These are phyloP conservation scores for Diplodia corticola DNA, from an alignment of 2,329 filamentous ascomycete species.

Conservation along the genomic window DNA sequence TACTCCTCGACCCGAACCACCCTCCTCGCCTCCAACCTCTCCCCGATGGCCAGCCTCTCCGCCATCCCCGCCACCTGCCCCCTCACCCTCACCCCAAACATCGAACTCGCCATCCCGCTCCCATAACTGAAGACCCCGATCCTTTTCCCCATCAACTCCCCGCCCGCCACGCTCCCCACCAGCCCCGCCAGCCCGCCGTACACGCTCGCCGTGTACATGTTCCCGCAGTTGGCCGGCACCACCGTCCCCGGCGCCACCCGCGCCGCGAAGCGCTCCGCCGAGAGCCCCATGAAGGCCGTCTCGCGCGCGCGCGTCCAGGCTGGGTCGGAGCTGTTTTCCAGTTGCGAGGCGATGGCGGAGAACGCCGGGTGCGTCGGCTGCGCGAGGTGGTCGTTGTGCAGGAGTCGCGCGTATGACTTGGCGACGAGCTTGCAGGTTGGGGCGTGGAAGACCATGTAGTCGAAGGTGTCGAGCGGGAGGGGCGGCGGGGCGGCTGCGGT, in stretches of 20 bases:
- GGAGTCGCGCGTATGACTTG: slow-evolving; percentile 54
- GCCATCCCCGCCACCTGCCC: slow-evolving; percentile 49
- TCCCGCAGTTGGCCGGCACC: slow-evolving; percentile 55
- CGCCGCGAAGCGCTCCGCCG: slow-evolving; percentile 42
- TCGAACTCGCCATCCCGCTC: slow-evolving; percentile 51
- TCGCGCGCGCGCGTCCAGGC: too few species aligned
- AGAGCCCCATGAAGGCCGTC: too few species aligned
- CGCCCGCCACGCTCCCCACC: slow-evolving; percentile 47
- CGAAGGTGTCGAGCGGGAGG: slow-evolving; percentile 52
- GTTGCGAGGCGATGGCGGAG: not conserved
- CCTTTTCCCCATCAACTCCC: slow-evolving; percentile 50
- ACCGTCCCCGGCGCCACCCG: slow-evolving; percentile 52
- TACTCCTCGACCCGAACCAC: too few species aligned
- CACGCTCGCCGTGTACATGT: slow-evolving; percentile 57
- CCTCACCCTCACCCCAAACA: slow-evolving; percentile 52
- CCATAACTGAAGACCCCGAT: slow-evolving; percentile 56
- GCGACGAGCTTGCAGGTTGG: slow-evolving; percentile 57
- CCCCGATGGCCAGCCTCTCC: slow-evolving; percentile 34
- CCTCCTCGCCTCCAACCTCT: too few species aligned
- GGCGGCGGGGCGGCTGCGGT: slow-evolving; percentile 20
- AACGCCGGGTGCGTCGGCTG: slow-evolving; percentile 51
- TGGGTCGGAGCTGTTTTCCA: too few species aligned
- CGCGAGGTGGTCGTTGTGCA: slow-evolving; percentile 54
- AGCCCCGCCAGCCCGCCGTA: slow-evolving; percentile 52
- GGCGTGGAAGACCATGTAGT: slow-evolving; percentile 57